These are phyloP conservation scores for Raffaelea deltoideospora DNA, from an alignment of 2,329 filamentous ascomycete genomes.

Conservation along the genomic window DNA sequence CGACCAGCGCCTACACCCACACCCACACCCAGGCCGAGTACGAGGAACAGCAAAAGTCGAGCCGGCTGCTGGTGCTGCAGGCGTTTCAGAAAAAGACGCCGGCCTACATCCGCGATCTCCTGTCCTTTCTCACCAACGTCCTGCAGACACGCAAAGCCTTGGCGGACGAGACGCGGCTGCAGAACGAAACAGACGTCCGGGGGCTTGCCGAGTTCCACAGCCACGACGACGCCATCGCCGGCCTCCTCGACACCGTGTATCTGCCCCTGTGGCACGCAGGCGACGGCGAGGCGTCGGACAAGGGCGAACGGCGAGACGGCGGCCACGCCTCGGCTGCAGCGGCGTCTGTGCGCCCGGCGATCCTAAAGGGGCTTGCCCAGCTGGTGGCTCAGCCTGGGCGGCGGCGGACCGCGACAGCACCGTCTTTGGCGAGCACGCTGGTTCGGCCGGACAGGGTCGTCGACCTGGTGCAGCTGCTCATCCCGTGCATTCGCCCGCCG, in stretches of 20 bases:
- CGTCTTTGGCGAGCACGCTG: too few species aligned
- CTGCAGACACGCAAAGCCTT: constrained; percentile 30
- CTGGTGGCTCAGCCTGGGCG: constrained; percentile 28
- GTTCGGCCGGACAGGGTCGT: too few species aligned
- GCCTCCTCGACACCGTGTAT: constrained; percentile 28
- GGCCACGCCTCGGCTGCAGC: too few species aligned
- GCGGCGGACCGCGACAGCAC: constrained; percentile 6
- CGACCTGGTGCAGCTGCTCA: constrained; percentile 2
- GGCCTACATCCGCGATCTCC: neutral
- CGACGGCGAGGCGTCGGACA: neutral
- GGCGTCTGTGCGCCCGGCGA: too few species aligned
- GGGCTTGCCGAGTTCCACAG: constrained; percentile 22
- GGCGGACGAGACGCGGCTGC: too few species aligned
- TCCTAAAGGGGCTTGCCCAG: constrained; percentile 28
- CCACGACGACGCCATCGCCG: constrained; percentile 23
- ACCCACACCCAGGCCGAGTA: constrained; percentile 27
- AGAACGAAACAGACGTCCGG: too few species aligned
- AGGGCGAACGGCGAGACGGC: too few species aligned
- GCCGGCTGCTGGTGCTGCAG: constrained; percentile 16
- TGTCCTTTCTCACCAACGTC: constrained; percentile 34
- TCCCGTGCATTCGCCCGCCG: constrained; percentile 1
- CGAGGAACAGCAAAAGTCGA: too few species aligned
- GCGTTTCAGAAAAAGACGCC: constrained; percentile 7
- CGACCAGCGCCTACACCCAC: constrained; percentile 34
- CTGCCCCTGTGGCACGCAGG: constrained; percentile 18